phyloP scores from a whole-genome alignment of 2,329 filamentous ascomycete genomes.

The Xylariomycetidae sp. region DNA sequence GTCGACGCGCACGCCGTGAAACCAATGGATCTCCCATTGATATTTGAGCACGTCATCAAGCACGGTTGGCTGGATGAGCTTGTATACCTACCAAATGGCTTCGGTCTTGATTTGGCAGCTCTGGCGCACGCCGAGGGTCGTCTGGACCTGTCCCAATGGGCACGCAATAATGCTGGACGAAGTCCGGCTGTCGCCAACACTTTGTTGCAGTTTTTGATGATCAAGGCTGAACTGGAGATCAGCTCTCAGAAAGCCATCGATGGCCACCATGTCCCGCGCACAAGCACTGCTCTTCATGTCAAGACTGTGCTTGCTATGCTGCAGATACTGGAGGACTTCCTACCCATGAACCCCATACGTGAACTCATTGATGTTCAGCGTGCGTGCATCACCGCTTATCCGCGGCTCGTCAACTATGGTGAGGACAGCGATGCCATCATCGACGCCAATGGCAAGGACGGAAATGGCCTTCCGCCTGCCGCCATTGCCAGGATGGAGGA shows the following conservation, averaged over 20 bases:
- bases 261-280: slow-evolving; percentile 47
- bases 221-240: slow-evolving; percentile 79
- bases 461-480: slow-evolving; percentile 73
- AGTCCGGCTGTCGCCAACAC: slow-evolving; percentile 64
- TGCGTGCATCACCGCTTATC: slow-evolving; percentile 86
- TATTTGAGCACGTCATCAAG: slow-evolving; percentile 75
- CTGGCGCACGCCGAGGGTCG: slow-evolving; percentile 75
- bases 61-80: slow-evolving; percentile 83
- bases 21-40: slow-evolving; percentile 61
- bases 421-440: slow-evolving; percentile 90
- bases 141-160: slow-evolving; percentile 80
- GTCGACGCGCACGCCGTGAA: slow-evolving; percentile 70
- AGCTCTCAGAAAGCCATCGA: slow-evolving; percentile 68
- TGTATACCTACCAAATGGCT: slow-evolving; percentile 72
- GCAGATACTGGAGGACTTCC: slow-evolving; percentile 69
- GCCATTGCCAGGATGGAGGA: slow-evolving; percentile 94
- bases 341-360: slow-evolving; percentile 53
- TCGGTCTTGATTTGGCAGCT: slow-evolving; percentile 83
- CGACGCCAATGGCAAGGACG: slow-evolving; percentile 73
- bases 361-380: slow-evolving; percentile 79
- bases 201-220: slow-evolving; percentile 74
- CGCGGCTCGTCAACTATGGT: slow-evolving; percentile 91
- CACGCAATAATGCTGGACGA: slow-evolving; percentile 64
- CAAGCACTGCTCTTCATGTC: slow-evolving; percentile 73
- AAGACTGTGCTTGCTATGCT: slow-evolving; percentile 81